Conservation (phyloP, 331 rosid species). For the Quercus lobata region DNA sequence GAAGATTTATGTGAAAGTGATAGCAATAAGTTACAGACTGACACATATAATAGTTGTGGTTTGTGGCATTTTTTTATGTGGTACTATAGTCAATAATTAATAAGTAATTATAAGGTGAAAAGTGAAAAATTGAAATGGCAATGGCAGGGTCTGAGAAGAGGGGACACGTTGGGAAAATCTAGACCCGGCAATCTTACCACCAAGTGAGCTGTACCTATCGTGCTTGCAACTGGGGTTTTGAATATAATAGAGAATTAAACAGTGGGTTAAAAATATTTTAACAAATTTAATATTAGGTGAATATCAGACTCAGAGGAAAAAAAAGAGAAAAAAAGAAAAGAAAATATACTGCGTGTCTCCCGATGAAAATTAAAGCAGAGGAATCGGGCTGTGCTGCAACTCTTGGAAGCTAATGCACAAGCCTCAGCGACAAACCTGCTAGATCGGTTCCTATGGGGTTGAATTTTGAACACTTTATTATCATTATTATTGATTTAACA, state of each 20-base stretch:
- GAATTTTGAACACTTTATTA: constrained; percentile 24
- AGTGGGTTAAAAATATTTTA: constrained; percentile 6
- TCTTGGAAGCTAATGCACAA: constrained; percentile 41
- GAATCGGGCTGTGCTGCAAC: constrained; percentile 32
- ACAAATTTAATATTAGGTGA: neutral
- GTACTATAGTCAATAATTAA: too few species aligned
- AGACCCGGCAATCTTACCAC: constrained; percentile 10
- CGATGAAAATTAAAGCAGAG: constrained; percentile 30
- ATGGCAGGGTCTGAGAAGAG: constrained; percentile 1
- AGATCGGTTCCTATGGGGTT: constrained; percentile 50
- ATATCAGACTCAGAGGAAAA: neutral
- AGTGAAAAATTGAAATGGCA: neutral
- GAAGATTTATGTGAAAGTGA: accelerated
- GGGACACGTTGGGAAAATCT: constrained; percentile 28
- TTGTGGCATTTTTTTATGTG: too few species aligned
- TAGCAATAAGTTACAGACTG: accelerated
- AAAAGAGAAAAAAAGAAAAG: neutral
- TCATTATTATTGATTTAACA: neutral
- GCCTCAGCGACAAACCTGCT: constrained; percentile 47
- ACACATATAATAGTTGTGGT: too few species aligned
- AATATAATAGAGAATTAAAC: constrained; percentile 13
- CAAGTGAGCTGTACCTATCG: constrained; percentile 29
- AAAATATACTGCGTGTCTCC: constrained; percentile 1
- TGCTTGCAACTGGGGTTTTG: constrained; percentile 27
- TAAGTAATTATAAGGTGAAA: constrained; percentile 8